phyloP scores from a whole-genome alignment of 805 yeast genomes.

The Scheffersomyces stipitis region DNA sequence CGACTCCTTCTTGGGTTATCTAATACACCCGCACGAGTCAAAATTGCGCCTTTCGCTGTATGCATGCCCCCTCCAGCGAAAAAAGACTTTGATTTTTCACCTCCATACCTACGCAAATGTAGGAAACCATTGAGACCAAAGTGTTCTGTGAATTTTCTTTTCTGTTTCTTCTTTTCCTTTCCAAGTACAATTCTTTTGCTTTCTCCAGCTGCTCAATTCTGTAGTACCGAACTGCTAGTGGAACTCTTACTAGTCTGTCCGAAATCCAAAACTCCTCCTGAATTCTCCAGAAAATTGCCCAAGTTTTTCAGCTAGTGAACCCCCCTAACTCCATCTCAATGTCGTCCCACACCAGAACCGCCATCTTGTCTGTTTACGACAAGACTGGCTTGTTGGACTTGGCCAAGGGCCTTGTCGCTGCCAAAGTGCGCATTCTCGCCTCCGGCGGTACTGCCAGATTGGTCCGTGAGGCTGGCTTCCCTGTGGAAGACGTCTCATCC shows the following conservation, averaged over 20 bases:
- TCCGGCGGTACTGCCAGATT: constrained; percentile 96
- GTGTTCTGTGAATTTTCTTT: too few species aligned
- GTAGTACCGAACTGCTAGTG: too few species aligned
- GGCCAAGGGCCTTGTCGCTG: constrained; percentile 89
- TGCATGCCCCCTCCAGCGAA: too few species aligned
- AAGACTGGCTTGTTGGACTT: constrained; percentile 94
- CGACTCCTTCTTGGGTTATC: too few species aligned
- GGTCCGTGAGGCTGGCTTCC: constrained; percentile 96
- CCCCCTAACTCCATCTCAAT: constrained; percentile 12
- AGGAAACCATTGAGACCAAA: too few species aligned
- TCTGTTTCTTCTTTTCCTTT: too few species aligned
- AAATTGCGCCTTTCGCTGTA: too few species aligned
- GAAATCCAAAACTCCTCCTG: too few species aligned
- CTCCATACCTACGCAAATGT: constrained; percentile 1
- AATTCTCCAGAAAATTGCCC: constrained; percentile 6
- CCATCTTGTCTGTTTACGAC: constrained; percentile 95
- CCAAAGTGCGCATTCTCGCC: constrained; percentile 89
- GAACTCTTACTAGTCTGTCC: too few species aligned
- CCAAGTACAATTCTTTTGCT: too few species aligned
- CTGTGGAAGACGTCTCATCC: constrained; percentile 91
- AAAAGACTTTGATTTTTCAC: neutral
- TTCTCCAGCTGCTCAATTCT: too few species aligned
- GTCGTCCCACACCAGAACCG: constrained; percentile 65
- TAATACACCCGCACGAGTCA: too few species aligned
- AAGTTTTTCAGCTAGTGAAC: neutral